Conservation (phyloP, 352 stramenopile species). For the Phytophthora macrochlamydospora region DNA sequence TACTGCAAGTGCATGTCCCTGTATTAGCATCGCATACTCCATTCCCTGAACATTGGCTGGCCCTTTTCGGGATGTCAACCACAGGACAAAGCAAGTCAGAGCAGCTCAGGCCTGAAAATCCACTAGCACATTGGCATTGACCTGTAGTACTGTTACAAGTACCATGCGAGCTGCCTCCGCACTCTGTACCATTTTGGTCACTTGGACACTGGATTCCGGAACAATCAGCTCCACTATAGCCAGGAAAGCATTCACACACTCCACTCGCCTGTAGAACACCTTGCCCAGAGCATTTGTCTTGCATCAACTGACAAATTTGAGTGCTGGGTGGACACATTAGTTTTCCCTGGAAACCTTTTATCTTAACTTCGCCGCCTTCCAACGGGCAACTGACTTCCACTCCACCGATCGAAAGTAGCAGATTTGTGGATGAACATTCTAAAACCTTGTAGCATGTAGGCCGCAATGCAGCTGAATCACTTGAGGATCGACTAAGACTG, state of each 20-base stretch:
- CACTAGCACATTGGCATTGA: slow-evolving; percentile 45
- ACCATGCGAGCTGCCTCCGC: slow-evolving; percentile 42
- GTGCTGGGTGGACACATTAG: slow-evolving; percentile 54
- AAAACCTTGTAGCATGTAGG: slow-evolving; percentile 67
- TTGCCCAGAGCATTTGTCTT: slow-evolving; percentile 70
- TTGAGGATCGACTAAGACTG: slow-evolving; percentile 57
- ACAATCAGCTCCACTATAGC: slow-evolving; percentile 59
- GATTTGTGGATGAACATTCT: slow-evolving; percentile 43
- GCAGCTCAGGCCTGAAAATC: slow-evolving; percentile 65
- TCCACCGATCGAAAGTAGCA: slow-evolving; percentile 54
- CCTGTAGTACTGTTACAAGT: slow-evolving; percentile 56
- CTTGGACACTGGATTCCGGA: slow-evolving; percentile 54
- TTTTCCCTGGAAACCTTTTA: slow-evolving; percentile 54
- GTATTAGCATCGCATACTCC: slow-evolving; percentile 53
- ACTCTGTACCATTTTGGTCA: slow-evolving; percentile 38
- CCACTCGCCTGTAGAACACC: slow-evolving; percentile 60
- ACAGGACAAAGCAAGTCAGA: slow-evolving; percentile 62
- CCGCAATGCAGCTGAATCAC: slow-evolving; percentile 33
- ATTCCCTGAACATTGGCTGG: slow-evolving; percentile 67
- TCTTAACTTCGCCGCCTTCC: slow-evolving; percentile 55
- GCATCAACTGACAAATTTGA: slow-evolving; percentile 64
- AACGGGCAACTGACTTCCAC: slow-evolving; percentile 65
- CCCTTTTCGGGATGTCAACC: slow-evolving; percentile 39
- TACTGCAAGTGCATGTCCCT: slow-evolving; percentile 53
- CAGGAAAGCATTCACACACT: slow-evolving; percentile 59